Base-by-base conservation (phyloP, 139 green algal genomes). In the Closterium sp. region DNA sequence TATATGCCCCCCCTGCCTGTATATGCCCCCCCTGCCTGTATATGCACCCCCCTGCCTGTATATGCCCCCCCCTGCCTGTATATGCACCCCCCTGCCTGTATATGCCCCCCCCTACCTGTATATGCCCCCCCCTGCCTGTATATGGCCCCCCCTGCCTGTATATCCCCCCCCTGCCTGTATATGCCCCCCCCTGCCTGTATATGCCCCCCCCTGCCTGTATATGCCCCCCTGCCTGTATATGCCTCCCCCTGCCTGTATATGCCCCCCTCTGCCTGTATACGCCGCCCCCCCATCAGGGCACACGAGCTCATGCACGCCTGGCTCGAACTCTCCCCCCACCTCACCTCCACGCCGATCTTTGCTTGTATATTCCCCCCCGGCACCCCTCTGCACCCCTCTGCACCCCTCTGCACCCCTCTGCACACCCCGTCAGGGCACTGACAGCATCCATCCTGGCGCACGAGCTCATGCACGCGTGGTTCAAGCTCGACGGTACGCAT, bases 401-500 rank as follows among this genome's bases (percentile, higher is more conserved):
- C n/a, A n/a, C n/a, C n/a, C n/a, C n/a, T n/a, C n/a, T n/a, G n/a
- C n/a, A n/a, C n/a, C n/a, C n/a, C n/a, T n/a, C n/a, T n/a, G n/a
- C n/a, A n/a, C n/a, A n/a, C n/a, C 84, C 28, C 9, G 9, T 16
- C 30, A 87, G 95, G 32, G 92, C 98, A 94, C 95, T 98, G 89
- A 96, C 95, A 2, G 96, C 96, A 38, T 95, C 32, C 55, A 76
- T 76, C 55, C 23, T 16, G 1, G 55, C 55, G 16, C 55, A 76
- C 12, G 55, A 76, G 12, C 55, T 76, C 55, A 98, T 97, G 97
- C 97, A 99, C 91, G 97, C 97, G 0, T 98, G 95, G 90, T 91
- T 99, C 90, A 95, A 97, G 5, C 95, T 98, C 87, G 94, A 92
- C 12, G 90, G 93, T 86, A 86, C 85, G 33, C 30, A 2, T 34